A percentile compares a stretch with the other conserved stretches of the same genome.
Conservation (phyloP, 805 yeast species). For the Saccharomycopsis fibuligera region DNA sequence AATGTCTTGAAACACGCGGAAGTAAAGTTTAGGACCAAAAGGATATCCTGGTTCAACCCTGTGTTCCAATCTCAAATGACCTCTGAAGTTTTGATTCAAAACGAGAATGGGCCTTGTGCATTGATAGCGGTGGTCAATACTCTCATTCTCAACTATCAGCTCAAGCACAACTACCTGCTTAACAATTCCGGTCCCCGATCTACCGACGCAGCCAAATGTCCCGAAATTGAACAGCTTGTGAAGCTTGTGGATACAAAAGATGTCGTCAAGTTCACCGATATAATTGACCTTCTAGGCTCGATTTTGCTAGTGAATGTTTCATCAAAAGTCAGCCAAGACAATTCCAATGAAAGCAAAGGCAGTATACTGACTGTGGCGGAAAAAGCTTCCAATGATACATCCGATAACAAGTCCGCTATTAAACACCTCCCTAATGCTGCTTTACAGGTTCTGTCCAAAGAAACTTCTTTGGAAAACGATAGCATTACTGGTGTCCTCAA, state of each 20-base stretch:
- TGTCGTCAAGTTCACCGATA: conserved; percentile 18
- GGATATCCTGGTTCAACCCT: conserved; percentile 19
- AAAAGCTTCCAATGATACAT: not conserved
- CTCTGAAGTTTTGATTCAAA: conserved; percentile 38
- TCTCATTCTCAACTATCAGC: conserved; percentile 31
- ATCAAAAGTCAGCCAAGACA: not conserved
- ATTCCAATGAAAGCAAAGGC: not conserved
- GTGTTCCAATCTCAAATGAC: not conserved
- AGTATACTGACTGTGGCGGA: no score
- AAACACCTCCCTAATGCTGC: not conserved
- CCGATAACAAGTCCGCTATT: not conserved
- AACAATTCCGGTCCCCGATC: no score
- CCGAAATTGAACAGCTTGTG: conserved; percentile 7
- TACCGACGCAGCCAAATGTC: not conserved
- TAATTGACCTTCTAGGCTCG: conserved; percentile 30
- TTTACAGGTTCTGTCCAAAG: no score
- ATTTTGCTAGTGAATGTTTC: conserved; percentile 11
- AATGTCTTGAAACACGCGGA: not conserved
- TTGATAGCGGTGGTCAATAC: conserved; percentile 39
- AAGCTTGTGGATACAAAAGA: not conserved
- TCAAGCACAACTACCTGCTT: not conserved
- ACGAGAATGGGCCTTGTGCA: conserved; percentile 42
- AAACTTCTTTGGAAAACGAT: conserved; percentile 22
- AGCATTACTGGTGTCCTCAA: conserved; percentile 26
- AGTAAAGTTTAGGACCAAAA: conserved; percentile 13